Base-by-base conservation (phyloP, 2,329 filamentous ascomycete genomes). In the Cordyceps farinosa region DNA sequence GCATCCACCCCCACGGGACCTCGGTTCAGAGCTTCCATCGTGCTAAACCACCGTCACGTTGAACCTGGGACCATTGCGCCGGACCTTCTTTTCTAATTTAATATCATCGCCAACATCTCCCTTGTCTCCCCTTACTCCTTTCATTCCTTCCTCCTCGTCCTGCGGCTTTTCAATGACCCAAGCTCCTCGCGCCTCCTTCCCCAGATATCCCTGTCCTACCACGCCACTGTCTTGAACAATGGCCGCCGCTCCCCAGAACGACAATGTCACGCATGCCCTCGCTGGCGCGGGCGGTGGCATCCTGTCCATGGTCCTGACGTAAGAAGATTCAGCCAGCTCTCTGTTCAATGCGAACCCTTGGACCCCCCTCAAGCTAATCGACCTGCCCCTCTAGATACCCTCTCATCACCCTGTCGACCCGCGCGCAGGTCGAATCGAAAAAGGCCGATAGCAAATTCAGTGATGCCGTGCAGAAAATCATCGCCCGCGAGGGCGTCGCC, bases 341-440 rank as follows among this genome's bases (percentile, higher is more conserved):
- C 22, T 22, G 22, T 22, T 22, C 22, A 22, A 22, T 22, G 22
- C 22, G 22, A 22, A 22, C 22, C 22, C 22, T 22, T 22, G 22
- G 22, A 22, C 22, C 22, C 22, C 22, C 22, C 22, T 22, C 22
- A 22, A 22, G 22, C 22, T 22, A 22, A 22, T 22, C 22, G 22
- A 22, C 22, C 22, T 22, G 22, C 22, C 22, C 22, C 22, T 62
- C 29, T 72, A 95, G 91, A 69, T 98, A 98, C 77, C 95, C 95
- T 48, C 87, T 99, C 70, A 96, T 99, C 74, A 98, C 95, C 40
- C 89, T 99, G 67, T 99, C 95, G 29, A 99, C 95, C 40, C 90
- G 95, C 74, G 95, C 95, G 50, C 95, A 99, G 78, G 94, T 99
- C 76, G 95, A 99, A 79, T 97, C 95, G 64, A 95, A 91, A 78